These are phyloP conservation scores for Penicillium aurantiogriseum DNA, from an alignment of 2,329 filamentous ascomycete genomes.

Conservation along the genomic window DNA sequence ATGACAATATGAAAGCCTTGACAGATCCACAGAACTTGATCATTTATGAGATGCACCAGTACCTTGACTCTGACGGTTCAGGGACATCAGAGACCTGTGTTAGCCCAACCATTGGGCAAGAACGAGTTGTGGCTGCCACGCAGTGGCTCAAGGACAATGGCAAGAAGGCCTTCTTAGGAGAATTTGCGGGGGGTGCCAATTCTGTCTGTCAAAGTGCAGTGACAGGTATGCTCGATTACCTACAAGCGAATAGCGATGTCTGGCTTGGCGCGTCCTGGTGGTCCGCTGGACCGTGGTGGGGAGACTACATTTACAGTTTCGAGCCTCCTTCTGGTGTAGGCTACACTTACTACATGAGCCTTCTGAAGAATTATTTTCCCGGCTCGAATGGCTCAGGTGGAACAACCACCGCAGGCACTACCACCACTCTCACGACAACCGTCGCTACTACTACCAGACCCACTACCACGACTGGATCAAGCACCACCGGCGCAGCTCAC, in stretches of 20 bases:
- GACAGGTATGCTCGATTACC: conserved; percentile 52
- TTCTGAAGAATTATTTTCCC: conserved; percentile 16
- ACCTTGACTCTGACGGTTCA: conserved; percentile 57
- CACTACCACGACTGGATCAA: conserved; percentile 2
- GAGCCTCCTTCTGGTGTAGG: conserved; percentile 33
- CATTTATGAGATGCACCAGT: conserved; percentile 63
- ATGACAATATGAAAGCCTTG: conserved; percentile 48
- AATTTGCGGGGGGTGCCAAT: conserved; percentile 51
- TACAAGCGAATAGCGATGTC: conserved; percentile 57
- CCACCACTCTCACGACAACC: conserved; percentile 1
- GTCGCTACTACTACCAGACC: conserved; percentile 1
- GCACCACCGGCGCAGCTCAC: conserved; percentile 11
- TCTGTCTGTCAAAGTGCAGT: conserved; percentile 54
- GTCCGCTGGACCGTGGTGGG: conserved; percentile 61
- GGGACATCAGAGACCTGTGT: conserved; percentile 55
- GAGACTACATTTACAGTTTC: conserved; percentile 34
- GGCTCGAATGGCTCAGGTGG: not conserved
- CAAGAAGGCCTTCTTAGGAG: conserved; percentile 58
- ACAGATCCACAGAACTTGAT: conserved; percentile 55
- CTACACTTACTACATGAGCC: conserved; percentile 29
- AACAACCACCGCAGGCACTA: conserved; percentile 3
- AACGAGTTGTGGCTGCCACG: conserved; percentile 45
- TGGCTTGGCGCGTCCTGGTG: conserved; percentile 61
- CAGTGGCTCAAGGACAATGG: conserved; percentile 56
- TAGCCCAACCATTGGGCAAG: conserved; percentile 51